A percentile compares a stretch with the other conserved stretches of the same genome.
These are phyloP conservation scores for Rhododendron griersonianum DNA, from an alignment of 148 eudicot genomes.

Conservation along the genomic window DNA sequence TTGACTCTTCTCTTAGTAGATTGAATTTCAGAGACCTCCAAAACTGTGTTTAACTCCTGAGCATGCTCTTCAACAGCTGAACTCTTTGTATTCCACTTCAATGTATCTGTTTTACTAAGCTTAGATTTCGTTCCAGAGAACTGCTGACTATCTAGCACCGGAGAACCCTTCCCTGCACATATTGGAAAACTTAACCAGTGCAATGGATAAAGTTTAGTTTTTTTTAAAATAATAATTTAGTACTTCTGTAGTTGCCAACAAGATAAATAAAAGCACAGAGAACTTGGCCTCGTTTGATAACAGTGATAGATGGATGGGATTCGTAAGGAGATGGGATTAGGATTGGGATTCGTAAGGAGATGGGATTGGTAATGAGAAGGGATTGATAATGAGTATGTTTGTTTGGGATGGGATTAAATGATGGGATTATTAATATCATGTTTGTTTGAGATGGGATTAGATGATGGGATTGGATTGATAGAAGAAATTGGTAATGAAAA, in stretches of 20 bases:
- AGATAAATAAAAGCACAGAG: background rate
- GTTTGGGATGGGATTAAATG: too few relatives aligned
- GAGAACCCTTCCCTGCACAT: slow-evolving; percentile 28
- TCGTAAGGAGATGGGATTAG: too few relatives aligned
- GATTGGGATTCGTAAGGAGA: too few relatives aligned
- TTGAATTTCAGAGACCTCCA: slow-evolving; percentile 29
- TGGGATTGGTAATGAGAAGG: too few relatives aligned
- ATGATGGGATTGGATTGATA: too few relatives aligned
- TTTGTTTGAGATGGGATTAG: too few relatives aligned
- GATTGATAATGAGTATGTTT: too few relatives aligned
- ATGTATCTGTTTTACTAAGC: background rate
- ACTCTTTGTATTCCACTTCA: slow-evolving; percentile 20
- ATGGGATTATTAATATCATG: too few relatives aligned
- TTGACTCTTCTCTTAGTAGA: slow-evolving; percentile 28
- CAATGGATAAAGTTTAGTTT: background rate
- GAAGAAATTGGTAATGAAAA: too few relatives aligned
- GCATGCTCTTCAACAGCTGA: slow-evolving; percentile 7
- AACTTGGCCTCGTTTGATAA: too few relatives aligned
- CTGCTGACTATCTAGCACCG: slow-evolving; percentile 14
- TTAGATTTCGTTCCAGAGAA: slow-evolving; percentile 12
- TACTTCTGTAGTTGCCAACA: background rate
- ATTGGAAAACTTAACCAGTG: slow-evolving; percentile 3
- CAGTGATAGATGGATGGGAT: too few relatives aligned
- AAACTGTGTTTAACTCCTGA: slow-evolving; percentile 9
- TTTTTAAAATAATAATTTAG: background rate